Conservation (phyloP, 345 rosid genomes). For the Draba incana region DNA sequence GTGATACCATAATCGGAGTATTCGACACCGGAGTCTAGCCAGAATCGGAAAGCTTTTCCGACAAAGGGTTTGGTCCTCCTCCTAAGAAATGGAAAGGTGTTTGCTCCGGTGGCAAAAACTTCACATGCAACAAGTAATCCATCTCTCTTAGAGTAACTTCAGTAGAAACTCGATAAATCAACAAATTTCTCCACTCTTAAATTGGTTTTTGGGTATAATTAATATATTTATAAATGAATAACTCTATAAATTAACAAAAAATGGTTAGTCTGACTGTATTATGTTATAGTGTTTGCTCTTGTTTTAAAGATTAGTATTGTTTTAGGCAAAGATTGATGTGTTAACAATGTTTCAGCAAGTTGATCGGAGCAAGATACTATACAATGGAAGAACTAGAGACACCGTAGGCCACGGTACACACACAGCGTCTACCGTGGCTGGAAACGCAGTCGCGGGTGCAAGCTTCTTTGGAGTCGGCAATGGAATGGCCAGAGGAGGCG, state of each 20-base stretch:
- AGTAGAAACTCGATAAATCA: too few relatives aligned
- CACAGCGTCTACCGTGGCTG: slow-evolving; percentile 60
- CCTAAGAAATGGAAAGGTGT: slow-evolving; percentile 62
- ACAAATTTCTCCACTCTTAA: too few relatives aligned
- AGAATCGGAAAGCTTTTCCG: slow-evolving; percentile 49
- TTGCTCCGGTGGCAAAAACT: slow-evolving; percentile 48
- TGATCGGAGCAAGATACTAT: slow-evolving; percentile 59
- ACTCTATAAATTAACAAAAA: too few relatives aligned
- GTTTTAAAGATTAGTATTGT: too few relatives aligned
- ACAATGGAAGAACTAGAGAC: slow-evolving; percentile 37
- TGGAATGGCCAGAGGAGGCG: slow-evolving; percentile 58
- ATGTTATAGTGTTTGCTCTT: too few relatives aligned
- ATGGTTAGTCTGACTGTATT: too few relatives aligned
- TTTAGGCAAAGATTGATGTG: too few relatives aligned
- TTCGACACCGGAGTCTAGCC: slow-evolving; percentile 52
- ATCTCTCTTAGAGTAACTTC: too few relatives aligned
- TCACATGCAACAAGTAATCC: slow-evolving; percentile 59
- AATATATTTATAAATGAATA: too few relatives aligned
- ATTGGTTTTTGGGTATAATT: too few relatives aligned
- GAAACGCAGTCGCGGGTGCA: slow-evolving; percentile 37
- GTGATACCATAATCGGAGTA: slow-evolving; percentile 45
- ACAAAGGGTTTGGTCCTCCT: slow-evolving; percentile 49
- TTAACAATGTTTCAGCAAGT: slow-evolving; percentile 26
- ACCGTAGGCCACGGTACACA: slow-evolving; percentile 52
- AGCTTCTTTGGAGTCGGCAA: slow-evolving; percentile 49